These are phyloP conservation scores for Ashbya aceris DNA, from an alignment of 1,139 yeast species.

Conservation along the genomic window DNA sequence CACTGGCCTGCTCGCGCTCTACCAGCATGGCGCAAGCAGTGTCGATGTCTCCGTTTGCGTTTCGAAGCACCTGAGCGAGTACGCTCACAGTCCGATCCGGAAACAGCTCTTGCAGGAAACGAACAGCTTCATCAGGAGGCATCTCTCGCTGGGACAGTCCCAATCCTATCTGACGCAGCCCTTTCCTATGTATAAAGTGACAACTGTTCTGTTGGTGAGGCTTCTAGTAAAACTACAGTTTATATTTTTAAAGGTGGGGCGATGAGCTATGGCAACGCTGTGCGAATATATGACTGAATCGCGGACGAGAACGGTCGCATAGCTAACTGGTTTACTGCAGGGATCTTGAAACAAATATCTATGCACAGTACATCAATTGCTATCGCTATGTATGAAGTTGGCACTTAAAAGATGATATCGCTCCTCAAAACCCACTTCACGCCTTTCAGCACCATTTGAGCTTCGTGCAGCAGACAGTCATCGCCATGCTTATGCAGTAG, in stretches of 20 bases:
- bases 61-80: conserved; percentile 13
- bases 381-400: too few species aligned
- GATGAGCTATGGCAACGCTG: not conserved
- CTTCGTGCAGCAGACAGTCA: conserved; percentile 56
- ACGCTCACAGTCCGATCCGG: conserved; percentile 13
- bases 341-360: too few species aligned
- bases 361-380: too few species aligned
- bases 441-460: conserved; percentile 43
- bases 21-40: conserved; percentile 22
- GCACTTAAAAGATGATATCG: conserved; percentile 38
- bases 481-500: conserved; percentile 60
- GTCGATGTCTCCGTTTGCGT: conserved; percentile 19
- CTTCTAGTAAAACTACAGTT: too few species aligned
- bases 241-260: too few species aligned
- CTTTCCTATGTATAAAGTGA: too few species aligned
- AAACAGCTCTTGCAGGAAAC: conserved; percentile 14
- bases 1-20: conserved; percentile 11
- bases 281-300: too few species aligned
- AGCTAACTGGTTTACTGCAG: too few species aligned
- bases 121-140: not conserved
- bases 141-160: too few species aligned
- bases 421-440: conserved; percentile 59
- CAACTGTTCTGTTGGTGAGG: too few species aligned
- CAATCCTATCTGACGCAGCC: too few species aligned
- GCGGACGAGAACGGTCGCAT: too few species aligned